Conservation (phyloP, 2,329 filamentous ascomycete genomes). For the Remersonia thermophila region DNA sequence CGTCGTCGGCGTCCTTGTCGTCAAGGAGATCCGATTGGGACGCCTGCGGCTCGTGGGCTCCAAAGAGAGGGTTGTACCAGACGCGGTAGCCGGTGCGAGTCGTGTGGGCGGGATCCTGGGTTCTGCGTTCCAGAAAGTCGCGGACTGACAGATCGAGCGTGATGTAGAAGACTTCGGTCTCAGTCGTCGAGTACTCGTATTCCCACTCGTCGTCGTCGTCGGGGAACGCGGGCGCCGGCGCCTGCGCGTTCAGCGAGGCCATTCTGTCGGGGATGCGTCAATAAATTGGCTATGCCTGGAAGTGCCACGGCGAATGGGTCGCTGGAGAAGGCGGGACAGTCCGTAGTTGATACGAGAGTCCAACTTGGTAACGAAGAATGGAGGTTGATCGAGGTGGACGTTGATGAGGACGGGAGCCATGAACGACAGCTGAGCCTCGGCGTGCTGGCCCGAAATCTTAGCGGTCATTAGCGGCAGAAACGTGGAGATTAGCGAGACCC, state of each 20-base stretch:
- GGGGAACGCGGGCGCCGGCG: background rate
- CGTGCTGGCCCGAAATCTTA: slow-evolving; percentile 15
- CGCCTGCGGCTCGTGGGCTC: slow-evolving; percentile 12
- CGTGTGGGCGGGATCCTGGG: slow-evolving; percentile 26
- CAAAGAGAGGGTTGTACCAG: slow-evolving; percentile 24
- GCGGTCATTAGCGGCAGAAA: slow-evolving; percentile 21
- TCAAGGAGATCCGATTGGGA: slow-evolving; percentile 13
- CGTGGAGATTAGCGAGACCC: background rate
- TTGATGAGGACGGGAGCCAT: background rate
- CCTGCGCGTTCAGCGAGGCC: background rate
- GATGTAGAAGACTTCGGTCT: slow-evolving; percentile 53
- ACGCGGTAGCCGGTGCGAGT: slow-evolving; percentile 34
- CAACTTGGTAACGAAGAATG: background rate
- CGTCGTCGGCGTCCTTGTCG: slow-evolving; percentile 19
- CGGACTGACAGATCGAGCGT: slow-evolving; percentile 51
- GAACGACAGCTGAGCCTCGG: too few relatives aligned
- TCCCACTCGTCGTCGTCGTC: slow-evolving; percentile 49
- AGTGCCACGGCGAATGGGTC: too few relatives aligned
- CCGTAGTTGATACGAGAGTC: too few relatives aligned
- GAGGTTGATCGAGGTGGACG: background rate
- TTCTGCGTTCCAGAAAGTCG: slow-evolving; percentile 37
- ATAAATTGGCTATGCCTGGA: too few relatives aligned
- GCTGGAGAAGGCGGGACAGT: too few relatives aligned
- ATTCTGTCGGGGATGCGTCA: too few relatives aligned
- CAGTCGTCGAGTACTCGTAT: slow-evolving; percentile 52